Evolutionary conservation across 768 basidiomycete genomes (phyloP), one percentile per base, ranked within the genome.

Genomic region (Melanogaster broomeanus): DNA sequence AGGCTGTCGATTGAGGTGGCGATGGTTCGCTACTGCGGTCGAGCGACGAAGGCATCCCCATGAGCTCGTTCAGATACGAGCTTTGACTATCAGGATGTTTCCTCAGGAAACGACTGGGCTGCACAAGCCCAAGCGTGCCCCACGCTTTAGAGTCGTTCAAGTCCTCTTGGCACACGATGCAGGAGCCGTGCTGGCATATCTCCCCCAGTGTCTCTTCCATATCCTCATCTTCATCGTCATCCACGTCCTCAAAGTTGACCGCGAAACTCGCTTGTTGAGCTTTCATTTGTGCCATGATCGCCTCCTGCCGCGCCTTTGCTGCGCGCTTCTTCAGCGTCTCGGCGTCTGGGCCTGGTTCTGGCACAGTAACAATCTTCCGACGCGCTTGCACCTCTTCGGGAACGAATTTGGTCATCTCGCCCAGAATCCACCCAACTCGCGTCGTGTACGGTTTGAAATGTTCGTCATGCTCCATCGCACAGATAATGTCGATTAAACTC

Each of bases 161-260:
- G 53, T 94, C 91, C 64, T 98, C 97, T 65, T 98, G 97, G 60
- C 97, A 99, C 10, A 98, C 94, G 55, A 99, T 98, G 65, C 97
- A 99, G n/a, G 87, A 88, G 3, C 96, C 96, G 53, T 85, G 87
- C 12, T 87, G 86, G 3, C 79, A 65, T 19, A 77, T 63, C 42
- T 77, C 74, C 16, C 78, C 78, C 2, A 69, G 72, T 8, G 77
- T 72, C 33, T 74, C 74, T 5, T 71, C 74, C 61, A 71, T 64
- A 9, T 79, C 79, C 30, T 75, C 74, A 61, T 79, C 81, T 6
- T 81, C 79, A 2, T 82, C 81, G 6, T 90, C 90, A 6, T 86
- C 87, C 6, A 83, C 86, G 45, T 90, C 88, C 42, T 85, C 85
- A 51, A 90, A 86, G 57, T 86, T 88, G 63, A 82, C 78, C 3